phyloP scores from a whole-genome alignment of 2,329 filamentous ascomycete species.

The Colletotrichum chlorophyti region DNA sequence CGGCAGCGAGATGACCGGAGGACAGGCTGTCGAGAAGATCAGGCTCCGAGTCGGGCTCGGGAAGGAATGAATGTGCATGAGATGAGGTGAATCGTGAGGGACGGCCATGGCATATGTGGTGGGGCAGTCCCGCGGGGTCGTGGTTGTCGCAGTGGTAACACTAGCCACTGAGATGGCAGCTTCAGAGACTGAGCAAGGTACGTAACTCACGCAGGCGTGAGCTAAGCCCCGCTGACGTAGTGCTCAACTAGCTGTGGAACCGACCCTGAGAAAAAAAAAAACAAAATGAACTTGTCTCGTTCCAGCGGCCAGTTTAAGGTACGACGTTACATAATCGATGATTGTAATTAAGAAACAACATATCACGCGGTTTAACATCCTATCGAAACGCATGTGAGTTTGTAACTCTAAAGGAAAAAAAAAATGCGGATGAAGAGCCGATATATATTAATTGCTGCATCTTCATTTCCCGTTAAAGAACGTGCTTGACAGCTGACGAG shows the following conservation, averaged over 20 bases:
- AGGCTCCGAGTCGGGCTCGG: slow-evolving; percentile 17
- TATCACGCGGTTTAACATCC: too few species aligned
- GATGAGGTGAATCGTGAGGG: slow-evolving; percentile 15
- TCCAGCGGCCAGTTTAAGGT: too few species aligned
- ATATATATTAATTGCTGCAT: too few species aligned
- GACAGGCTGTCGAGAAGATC: background rate
- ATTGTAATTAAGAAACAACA: too few species aligned
- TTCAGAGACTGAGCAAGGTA: too few species aligned
- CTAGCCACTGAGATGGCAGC: background rate
- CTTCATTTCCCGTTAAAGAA: too few species aligned
- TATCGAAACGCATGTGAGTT: too few species aligned
- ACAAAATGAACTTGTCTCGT: too few species aligned
- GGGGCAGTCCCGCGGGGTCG: slow-evolving; percentile 23
- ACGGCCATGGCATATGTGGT: slow-evolving; percentile 17
- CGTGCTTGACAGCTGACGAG: slow-evolving; percentile 15
- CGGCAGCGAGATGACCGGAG: background rate
- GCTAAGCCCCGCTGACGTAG: slow-evolving; percentile 24
- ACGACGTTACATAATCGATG: too few species aligned
- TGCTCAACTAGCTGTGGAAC: background rate
- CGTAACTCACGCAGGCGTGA: background rate
- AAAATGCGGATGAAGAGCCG: too few species aligned
- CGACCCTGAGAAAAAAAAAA: background rate
- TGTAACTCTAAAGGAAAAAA: too few species aligned
- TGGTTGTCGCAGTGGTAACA: background rate
- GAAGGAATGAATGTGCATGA: slow-evolving; percentile 16